Evolutionary conservation across 2,329 filamentous ascomycete species (phyloP).

Genomic region (Didymella sp.): DNA sequence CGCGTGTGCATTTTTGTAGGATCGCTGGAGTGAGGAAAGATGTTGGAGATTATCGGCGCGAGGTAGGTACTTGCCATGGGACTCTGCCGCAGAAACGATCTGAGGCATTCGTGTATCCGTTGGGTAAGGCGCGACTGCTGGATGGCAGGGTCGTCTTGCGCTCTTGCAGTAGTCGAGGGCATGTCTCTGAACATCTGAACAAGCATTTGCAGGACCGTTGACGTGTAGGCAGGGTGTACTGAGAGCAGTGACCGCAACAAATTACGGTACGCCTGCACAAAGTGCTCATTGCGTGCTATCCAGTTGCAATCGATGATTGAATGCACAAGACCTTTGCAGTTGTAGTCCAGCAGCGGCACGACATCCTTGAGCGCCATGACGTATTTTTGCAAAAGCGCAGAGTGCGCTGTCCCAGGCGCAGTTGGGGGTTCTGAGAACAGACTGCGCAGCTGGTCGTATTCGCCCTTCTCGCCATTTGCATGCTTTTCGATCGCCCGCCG

Average conservation of each 20-base stretch:
- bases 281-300: slow-evolving; percentile 67
- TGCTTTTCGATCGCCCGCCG: slow-evolving; percentile 64
- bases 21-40: slow-evolving; percentile 80
- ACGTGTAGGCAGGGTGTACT: slow-evolving; percentile 80
- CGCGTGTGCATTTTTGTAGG: slow-evolving; percentile 79
- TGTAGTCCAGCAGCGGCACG: slow-evolving; percentile 62
- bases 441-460: slow-evolving; percentile 63
- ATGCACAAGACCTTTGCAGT: slow-evolving; percentile 65
- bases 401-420: slow-evolving; percentile 59
- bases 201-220: slow-evolving; percentile 77
- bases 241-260: slow-evolving; percentile 73
- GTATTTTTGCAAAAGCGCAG: slow-evolving; percentile 63
- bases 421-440: slow-evolving; percentile 59
- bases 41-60: slow-evolving; percentile 68
- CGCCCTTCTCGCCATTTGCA: slow-evolving; percentile 60
- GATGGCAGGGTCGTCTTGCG: slow-evolving; percentile 65
- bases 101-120: slow-evolving; percentile 77
- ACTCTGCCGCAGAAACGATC: slow-evolving; percentile 79
- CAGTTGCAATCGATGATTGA: slow-evolving; percentile 66
- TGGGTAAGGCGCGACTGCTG: slow-evolving; percentile 70
- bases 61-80: slow-evolving; percentile 78
- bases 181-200: slow-evolving; percentile 75
- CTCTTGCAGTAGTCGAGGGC: slow-evolving; percentile 61
- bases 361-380: slow-evolving; percentile 65
- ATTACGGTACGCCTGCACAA: slow-evolving; percentile 63